Evolutionary conservation across 371 early-diverging fungal genomes (phyloP).

Genomic region (Cokeromyces recurvatus): DNA sequence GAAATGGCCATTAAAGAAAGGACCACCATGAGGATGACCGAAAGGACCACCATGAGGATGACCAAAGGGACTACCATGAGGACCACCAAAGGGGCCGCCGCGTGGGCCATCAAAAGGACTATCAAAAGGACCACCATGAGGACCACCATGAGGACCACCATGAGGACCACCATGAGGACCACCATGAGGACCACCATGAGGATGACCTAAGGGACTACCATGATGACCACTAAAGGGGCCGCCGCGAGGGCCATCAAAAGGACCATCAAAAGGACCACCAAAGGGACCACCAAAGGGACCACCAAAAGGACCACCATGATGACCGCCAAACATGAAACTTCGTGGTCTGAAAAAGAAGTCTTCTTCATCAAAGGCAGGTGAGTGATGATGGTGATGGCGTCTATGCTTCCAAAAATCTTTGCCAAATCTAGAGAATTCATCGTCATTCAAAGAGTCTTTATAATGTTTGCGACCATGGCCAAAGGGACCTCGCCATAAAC

Average conservation of each 20-base stretch:
- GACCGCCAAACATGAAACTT: neutral
- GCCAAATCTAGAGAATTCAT: no score
- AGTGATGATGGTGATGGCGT: no score
- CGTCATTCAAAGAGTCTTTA: no score
- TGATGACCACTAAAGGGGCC: neutral
- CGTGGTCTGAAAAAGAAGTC: no score
- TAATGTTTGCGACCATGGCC: no score
- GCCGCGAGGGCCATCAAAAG: neutral
- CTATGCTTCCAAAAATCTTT: no score
- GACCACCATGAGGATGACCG: neutral
- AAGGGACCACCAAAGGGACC: neutral
- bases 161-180: neutral
- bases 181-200: neutral
- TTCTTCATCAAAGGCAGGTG: no score
- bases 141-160: neutral
- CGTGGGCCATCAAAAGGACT: neutral
- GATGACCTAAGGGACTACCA: neutral
- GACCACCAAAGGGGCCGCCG: neutral
- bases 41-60: neutral
- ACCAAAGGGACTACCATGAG: neutral
- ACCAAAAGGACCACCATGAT: neutral
- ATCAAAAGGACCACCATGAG: neutral
- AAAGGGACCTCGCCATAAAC: no score
- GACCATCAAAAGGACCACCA: neutral
- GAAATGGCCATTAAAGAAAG: neutral